Evolutionary conservation across 2,329 filamentous ascomycete species (phyloP).

Genomic region (Aaosphaeria pasadenensis): DNA sequence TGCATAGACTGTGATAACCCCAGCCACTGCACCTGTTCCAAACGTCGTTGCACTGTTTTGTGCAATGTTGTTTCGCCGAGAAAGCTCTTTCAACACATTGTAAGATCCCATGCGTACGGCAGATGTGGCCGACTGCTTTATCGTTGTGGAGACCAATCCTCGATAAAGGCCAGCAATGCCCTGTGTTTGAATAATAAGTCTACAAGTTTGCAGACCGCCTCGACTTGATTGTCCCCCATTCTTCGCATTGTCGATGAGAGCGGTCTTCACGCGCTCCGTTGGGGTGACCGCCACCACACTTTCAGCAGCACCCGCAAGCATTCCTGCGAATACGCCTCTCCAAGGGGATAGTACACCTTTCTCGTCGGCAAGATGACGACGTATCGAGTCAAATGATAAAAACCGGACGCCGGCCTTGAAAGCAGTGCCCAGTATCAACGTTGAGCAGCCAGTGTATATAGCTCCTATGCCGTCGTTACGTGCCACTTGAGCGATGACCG

Average conservation of each 20-base stretch:
- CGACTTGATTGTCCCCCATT: conserved; percentile 16
- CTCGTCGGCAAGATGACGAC: conserved; percentile 21
- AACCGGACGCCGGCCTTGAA: conserved; percentile 32
- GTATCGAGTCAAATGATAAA: conserved; percentile 27
- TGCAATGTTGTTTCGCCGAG: conserved; percentile 13
- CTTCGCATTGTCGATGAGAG: conserved; percentile 31
- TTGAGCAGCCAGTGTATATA: conserved; percentile 30
- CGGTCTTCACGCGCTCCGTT: conserved; percentile 29
- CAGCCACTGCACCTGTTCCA: conserved; percentile 25
- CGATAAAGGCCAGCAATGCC: conserved; percentile 45
- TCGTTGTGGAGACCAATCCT: conserved; percentile 44
- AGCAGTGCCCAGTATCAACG: conserved; percentile 24
- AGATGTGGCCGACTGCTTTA: conserved; percentile 50
- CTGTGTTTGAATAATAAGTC: conserved; percentile 35
- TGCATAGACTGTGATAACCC: conserved; percentile 37
- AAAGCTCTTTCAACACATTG: conserved; percentile 44
- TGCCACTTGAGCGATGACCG: conserved; percentile 15
- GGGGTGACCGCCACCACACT: conserved; percentile 29
- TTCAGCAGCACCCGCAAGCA: conserved; percentile 23
- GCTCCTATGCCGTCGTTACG: conserved; percentile 20
- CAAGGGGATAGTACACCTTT: conserved; percentile 20
- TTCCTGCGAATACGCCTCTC: conserved; percentile 23
- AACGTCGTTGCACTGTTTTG: conserved; percentile 23
- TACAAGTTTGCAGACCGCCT: conserved; percentile 14
- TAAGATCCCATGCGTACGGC: conserved; percentile 50